phyloP scores from a whole-genome alignment of 192 early-diverging fungal species.

The Chytriomyces hyalinus region DNA sequence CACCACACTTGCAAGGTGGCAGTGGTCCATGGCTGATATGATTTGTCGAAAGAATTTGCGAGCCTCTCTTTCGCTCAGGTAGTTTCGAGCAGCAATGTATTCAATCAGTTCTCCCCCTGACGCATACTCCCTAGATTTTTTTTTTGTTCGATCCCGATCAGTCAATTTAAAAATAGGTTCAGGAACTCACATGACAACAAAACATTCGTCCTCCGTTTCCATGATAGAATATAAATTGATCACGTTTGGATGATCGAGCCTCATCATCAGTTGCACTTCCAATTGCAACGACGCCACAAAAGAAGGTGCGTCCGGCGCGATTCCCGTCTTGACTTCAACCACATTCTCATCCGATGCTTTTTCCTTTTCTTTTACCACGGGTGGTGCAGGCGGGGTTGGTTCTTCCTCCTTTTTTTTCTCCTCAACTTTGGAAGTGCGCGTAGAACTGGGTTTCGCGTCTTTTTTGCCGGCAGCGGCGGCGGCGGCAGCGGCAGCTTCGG shows the following conservation, averaged over 20 bases:
- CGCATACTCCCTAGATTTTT: constrained; percentile 62
- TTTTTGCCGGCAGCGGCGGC: constrained; percentile 9
- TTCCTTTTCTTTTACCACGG: constrained; percentile 18
- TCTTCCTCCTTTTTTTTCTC: constrained; percentile 15
- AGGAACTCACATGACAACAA: constrained; percentile 64
- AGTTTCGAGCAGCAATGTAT: constrained; percentile 55
- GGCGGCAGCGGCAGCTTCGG: constrained; percentile 33
- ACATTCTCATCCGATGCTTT: neutral
- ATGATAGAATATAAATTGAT: constrained; percentile 67
- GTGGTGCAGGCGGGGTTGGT: neutral
- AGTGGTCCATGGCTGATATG: constrained; percentile 68
- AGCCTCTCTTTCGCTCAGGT: constrained; percentile 59
- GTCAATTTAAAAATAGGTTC: neutral
- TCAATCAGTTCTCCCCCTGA: constrained; percentile 67
- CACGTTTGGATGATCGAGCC: constrained; percentile 67
- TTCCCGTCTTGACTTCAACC: constrained; percentile 4
- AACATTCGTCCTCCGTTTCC: constrained; percentile 66
- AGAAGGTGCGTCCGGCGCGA: constrained; percentile 36
- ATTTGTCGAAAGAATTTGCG: constrained; percentile 65
- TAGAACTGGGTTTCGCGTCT: constrained; percentile 6
- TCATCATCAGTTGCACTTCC: constrained; percentile 66
- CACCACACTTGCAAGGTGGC: constrained; percentile 65
- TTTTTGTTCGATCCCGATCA: neutral
- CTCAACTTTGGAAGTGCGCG: constrained; percentile 5
- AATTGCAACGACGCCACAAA: constrained; percentile 55